Percentiles rank a stretch among this genome's conserved stretches.
Conservation (phyloP, 495 filamentous ascomycete genomes). For the Rhypophila decipiens region DNA sequence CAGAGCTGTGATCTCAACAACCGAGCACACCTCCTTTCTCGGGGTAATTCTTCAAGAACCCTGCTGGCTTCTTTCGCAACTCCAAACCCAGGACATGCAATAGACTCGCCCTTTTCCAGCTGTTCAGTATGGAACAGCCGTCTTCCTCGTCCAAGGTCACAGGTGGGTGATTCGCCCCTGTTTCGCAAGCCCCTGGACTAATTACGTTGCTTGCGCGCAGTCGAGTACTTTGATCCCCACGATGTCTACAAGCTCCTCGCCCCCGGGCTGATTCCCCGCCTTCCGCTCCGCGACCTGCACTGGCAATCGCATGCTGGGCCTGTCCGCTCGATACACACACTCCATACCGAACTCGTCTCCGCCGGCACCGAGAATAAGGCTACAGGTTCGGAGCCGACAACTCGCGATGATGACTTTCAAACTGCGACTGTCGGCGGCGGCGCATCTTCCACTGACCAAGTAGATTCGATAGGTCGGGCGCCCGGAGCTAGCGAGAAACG, state of each 20-base stretch:
- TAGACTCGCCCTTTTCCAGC: slow-evolving; percentile 16
- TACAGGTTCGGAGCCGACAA: slow-evolving; percentile 28
- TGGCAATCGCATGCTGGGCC: slow-evolving; percentile 94
- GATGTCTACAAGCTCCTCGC: slow-evolving; percentile 78
- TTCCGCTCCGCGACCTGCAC: slow-evolving; percentile 88
- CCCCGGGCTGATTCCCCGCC: slow-evolving; percentile 63
- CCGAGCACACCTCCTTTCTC: too few relatives aligned
- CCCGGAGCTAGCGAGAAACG: slow-evolving; percentile 44
- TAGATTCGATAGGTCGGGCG: slow-evolving; percentile 20
- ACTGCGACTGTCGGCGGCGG: slow-evolving; percentile 30
- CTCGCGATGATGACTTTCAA: slow-evolving; percentile 46
- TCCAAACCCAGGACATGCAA: slow-evolving; percentile 24
- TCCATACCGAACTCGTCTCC: slow-evolving; percentile 80
- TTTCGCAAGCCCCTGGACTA: not conserved
- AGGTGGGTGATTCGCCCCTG: slow-evolving; percentile 35
- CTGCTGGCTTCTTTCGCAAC: too few relatives aligned
- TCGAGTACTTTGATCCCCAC: slow-evolving; percentile 82
- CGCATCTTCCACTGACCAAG: slow-evolving; percentile 25
- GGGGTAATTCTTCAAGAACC: too few relatives aligned
- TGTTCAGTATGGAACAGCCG: slow-evolving; percentile 51
- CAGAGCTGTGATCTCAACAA: slow-evolving; percentile 1
- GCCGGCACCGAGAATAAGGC: slow-evolving; percentile 29
- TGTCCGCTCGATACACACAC: slow-evolving; percentile 81
- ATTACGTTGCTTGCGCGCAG: slow-evolving; percentile 20
- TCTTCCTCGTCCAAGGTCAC: slow-evolving; percentile 68